phyloP scores from a whole-genome alignment of 1,139 yeast species.

The Geotrichum cucujoidarum region DNA sequence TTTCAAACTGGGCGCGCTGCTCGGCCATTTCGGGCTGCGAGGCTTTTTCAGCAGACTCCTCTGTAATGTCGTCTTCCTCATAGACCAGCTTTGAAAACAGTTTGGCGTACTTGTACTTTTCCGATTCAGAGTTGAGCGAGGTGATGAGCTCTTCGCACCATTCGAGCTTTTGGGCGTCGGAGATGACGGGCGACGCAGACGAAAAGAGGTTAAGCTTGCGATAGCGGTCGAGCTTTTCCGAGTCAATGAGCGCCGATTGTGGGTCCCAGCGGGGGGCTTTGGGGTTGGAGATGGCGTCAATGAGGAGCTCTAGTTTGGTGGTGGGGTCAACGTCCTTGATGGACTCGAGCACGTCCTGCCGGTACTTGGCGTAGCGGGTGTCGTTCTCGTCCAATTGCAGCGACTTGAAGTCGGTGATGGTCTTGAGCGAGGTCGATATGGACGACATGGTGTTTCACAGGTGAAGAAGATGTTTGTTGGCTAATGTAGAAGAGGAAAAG shows the following conservation, averaged over 20 bases:
- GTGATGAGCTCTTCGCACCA: slow-evolving; percentile 13
- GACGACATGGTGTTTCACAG: slow-evolving; percentile 7
- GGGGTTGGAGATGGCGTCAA: slow-evolving; percentile 17
- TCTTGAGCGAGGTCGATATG: slow-evolving; percentile 15
- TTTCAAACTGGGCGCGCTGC: slow-evolving; percentile 20
- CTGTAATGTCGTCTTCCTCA: slow-evolving; percentile 16
- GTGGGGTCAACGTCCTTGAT: slow-evolving; percentile 5
- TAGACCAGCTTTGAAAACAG: slow-evolving; percentile 21
- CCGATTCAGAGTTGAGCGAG: slow-evolving; percentile 13
- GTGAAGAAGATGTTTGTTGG: too few relatives aligned
- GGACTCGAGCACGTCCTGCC: slow-evolving; percentile 7
- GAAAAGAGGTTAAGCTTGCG: slow-evolving; percentile 6
- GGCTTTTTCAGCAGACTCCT: background rate
- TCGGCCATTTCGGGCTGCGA: slow-evolving; percentile 16
- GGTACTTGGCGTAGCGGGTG: slow-evolving; percentile 8
- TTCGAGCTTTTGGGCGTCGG: slow-evolving; percentile 5
- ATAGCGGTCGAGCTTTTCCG: slow-evolving; percentile 1
- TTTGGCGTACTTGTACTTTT: slow-evolving; percentile 20
- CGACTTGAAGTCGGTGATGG: slow-evolving; percentile 18
- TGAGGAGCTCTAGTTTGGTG: slow-evolving; percentile 12
- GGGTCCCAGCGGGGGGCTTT: slow-evolving; percentile 14
- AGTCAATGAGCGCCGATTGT: slow-evolving; percentile 1
- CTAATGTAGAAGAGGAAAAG: too few relatives aligned
- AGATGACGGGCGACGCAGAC: slow-evolving; percentile 5
- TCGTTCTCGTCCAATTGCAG: slow-evolving; percentile 15